These are phyloP conservation scores for Mortierella sp. DNA, from an alignment of 371 early-diverging fungal genomes.

Conservation along the genomic window DNA sequence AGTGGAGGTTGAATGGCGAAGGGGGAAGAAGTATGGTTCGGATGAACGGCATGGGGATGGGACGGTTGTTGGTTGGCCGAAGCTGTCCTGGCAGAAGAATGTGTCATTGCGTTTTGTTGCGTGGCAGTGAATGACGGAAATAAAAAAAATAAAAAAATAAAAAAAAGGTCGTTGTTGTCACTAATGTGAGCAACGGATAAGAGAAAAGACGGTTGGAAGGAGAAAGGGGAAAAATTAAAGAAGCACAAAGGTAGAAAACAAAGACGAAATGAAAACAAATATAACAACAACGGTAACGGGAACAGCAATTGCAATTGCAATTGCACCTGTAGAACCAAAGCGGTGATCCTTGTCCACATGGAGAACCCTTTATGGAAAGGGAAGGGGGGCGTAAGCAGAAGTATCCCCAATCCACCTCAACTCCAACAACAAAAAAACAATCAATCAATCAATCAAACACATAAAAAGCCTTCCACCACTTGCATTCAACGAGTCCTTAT, in stretches of 20 bases:
- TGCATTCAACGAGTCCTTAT: neutral
- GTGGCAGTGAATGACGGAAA: neutral
- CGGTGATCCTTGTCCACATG: conserved; percentile 7
- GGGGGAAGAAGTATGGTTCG: neutral
- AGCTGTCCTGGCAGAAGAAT: neutral
- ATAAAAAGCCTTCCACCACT: neutral
- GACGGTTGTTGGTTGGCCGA: neutral
- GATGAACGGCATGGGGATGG: conserved; percentile 9
- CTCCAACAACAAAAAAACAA: neutral
- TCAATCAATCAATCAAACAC: neutral
- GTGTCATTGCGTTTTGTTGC: neutral
- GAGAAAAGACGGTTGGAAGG: neutral
- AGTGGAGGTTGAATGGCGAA: neutral
- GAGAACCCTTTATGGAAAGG: neutral
- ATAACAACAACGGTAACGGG: neutral
- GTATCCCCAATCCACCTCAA: neutral
- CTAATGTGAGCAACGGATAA: neutral
- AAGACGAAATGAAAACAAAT: neutral
- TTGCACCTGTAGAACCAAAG: neutral
- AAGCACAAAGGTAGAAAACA: neutral
- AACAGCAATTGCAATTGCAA: no score
- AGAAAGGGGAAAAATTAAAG: neutral
- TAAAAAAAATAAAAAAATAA: no score
- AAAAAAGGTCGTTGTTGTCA: neutral
- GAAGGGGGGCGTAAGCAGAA: no score